Conservation (phyloP, 2,329 filamentous ascomycete genomes). For the Byssochlamys sp. region DNA sequence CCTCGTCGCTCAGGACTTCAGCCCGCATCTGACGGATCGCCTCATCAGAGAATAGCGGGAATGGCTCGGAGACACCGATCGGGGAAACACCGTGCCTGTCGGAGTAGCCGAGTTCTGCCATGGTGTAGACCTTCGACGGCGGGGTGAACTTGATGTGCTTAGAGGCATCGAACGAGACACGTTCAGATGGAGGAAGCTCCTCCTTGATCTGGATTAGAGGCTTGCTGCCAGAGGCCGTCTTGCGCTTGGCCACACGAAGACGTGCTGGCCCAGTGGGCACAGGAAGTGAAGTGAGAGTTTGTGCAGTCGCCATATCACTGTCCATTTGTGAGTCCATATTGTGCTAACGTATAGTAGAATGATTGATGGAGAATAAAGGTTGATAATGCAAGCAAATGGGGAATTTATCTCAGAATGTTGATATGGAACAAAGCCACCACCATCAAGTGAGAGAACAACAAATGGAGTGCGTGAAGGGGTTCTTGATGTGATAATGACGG, state of each 20-base stretch:
- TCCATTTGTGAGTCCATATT: conserved; percentile 1
- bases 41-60: conserved; percentile 53
- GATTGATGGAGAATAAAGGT: not conserved
- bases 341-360: not conserved
- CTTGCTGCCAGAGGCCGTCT: conserved; percentile 13
- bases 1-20: conserved; percentile 51
- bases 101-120: conserved; percentile 52
- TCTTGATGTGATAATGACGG: not conserved
- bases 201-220: conserved; percentile 21
- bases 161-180: conserved; percentile 41
- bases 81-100: conserved; percentile 51
- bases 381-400: not conserved
- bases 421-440: not conserved
- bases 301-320: conserved; percentile 11
- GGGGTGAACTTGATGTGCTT: conserved; percentile 48
- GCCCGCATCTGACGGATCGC: conserved; percentile 53
- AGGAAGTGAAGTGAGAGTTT: conserved; percentile 13
- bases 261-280: conserved; percentile 10
- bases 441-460: not conserved
- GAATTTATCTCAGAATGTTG: not conserved
- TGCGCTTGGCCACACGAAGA: conserved; percentile 13
- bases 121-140: conserved; percentile 45
- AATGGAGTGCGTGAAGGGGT: not conserved
- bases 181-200: conserved; percentile 8
- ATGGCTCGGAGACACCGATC: conserved; percentile 56